Evolutionary conservation across 345 rosid genomes (phyloP).

Genomic region (Passiflora organensis): DNA sequence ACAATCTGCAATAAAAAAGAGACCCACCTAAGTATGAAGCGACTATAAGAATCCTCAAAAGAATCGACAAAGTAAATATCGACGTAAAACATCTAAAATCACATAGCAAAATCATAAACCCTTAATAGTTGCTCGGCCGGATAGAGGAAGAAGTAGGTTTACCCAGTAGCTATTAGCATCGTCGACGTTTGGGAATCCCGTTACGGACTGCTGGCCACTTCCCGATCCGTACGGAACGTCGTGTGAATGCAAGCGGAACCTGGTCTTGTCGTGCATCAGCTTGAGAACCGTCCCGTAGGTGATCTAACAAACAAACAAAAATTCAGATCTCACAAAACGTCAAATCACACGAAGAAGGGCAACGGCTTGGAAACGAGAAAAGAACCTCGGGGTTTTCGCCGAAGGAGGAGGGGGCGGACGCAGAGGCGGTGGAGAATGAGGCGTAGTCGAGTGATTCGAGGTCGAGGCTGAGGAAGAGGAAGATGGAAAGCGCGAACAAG

Average conservation of each 20-base stretch:
- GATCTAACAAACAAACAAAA: constrained; percentile 34
- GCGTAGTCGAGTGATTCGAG: constrained; percentile 41
- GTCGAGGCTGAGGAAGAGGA: constrained; percentile 64
- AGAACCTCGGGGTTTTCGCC: constrained; percentile 71
- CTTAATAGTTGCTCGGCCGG: background rate
- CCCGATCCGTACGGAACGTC: constrained; percentile 99
- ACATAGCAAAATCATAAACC: background rate
- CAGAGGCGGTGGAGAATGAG: constrained; percentile 43
- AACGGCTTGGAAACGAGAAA: background rate
- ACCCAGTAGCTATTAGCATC: constrained; percentile 99
- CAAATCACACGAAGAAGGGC: background rate
- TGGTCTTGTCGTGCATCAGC: constrained; percentile 93
- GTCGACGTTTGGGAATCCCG: constrained; percentile 75
- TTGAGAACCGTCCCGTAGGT: constrained; percentile 83
- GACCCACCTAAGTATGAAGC: background rate
- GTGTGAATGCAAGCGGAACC: constrained; percentile 78
- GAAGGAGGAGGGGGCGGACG: constrained; percentile 17
- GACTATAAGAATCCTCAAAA: no score
- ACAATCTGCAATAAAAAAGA: constrained; percentile 49
- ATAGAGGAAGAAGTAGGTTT: constrained; percentile 33
- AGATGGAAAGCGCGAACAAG: constrained; percentile 58
- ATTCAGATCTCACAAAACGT: background rate
- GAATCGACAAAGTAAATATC: no score
- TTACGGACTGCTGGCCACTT: constrained; percentile 98
- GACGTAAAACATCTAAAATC: background rate